Evolutionary conservation across 139 green algal species (phyloP), one percentile per base, ranked within the genome.

Genomic region (Pleodorina starrii): DNA sequence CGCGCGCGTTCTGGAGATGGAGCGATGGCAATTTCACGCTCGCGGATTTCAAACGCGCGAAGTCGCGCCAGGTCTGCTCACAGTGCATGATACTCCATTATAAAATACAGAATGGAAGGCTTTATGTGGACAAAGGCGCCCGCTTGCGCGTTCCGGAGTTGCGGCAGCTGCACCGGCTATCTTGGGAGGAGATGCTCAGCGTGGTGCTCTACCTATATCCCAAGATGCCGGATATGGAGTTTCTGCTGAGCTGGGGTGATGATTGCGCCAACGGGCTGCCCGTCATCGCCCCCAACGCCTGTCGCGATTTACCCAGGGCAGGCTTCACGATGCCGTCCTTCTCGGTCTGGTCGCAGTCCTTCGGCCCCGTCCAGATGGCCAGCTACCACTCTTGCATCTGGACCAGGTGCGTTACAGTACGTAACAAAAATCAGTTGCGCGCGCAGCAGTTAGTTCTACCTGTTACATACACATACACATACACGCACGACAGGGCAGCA

Each of bases 311-410:
- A 0, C 44, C 66, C 57, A 32, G 77, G 14, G 90, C 74, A 4
- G 90, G 90, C 59, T 93, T 93, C 73, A 91, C 90, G 32, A 72
- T 93, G 50, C 90, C 90, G 17, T 90, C 85, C n/a, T 91, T 90
- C 66, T 84, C 50, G 38, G 78, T 90, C 43, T 93, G 90, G 90
- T 38, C 36, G n/a, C 38, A 85, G 21, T 88, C 90, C 4, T 63
- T 93, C 51, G 90, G 90, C 25, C 90, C 63, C 0, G 7, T 60
- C 25, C 90, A 93, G 82, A 77, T 91, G 46, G 10, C 40, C 25
- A 32, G 81, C 23, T 80, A 87, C 21, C 71, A 89, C 63, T 74
- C 81, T 12, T 93, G 86, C 54, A 60, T 93, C 5, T 36, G 88
- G 78, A 71, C 86, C 27, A 68, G 76, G 27, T 66, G 32, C n/a